phyloP scores from a whole-genome alignment of 257 asterid species.

The Fraxinus quadrangulata region DNA sequence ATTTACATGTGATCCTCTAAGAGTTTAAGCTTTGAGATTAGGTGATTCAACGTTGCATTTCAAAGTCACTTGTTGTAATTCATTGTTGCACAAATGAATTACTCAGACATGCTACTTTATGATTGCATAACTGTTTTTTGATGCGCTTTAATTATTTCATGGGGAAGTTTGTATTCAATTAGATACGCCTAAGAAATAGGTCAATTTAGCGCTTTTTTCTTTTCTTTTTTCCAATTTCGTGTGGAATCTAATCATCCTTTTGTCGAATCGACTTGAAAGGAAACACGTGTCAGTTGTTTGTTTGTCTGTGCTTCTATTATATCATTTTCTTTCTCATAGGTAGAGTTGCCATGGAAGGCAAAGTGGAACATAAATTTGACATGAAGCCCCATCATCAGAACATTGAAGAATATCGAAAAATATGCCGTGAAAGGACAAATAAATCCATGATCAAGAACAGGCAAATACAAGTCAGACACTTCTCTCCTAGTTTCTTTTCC shows the following conservation, averaged over 20 bases:
- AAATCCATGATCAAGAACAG: conserved; percentile 86
- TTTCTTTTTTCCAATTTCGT: not conserved
- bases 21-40: not conserved
- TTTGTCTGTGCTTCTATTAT: not conserved
- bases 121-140: not conserved
- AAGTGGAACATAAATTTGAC: conserved; percentile 91
- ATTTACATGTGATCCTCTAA: not conserved
- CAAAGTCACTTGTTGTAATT: not conserved
- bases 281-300: not conserved
- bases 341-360: conserved; percentile 70
- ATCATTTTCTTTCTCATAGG: conserved; percentile 28
- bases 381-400: conserved; percentile 77
- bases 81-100: not conserved
- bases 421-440: conserved; percentile 96
- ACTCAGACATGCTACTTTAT: not conserved
- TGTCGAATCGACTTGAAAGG: not conserved
- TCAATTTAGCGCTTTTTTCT: not conserved
- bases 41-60: not conserved
- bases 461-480: conserved; percentile 67
- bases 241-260: not conserved
- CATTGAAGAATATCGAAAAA: conserved; percentile 64
- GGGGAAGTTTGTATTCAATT: not conserved
- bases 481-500: not conserved
- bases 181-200: not conserved
- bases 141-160: not conserved